Evolutionary conservation across 768 basidiomycete genomes (phyloP), one percentile per base, ranked within the genome.

Genomic region (Suillus hirtellus): DNA sequence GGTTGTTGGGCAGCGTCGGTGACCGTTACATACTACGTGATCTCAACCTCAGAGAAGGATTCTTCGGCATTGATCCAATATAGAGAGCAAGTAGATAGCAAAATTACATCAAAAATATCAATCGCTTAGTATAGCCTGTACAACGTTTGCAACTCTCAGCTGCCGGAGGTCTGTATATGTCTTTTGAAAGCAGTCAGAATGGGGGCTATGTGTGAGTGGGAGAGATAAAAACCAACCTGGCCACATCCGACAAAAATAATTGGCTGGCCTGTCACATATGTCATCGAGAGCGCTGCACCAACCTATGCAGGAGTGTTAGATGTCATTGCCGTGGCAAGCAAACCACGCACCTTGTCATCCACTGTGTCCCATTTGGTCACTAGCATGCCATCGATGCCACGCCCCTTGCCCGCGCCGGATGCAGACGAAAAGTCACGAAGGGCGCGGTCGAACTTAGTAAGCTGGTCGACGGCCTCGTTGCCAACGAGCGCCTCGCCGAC

Each of bases 341-440:
- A 14, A 24, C 4, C 6, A 75, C 84, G 61, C 62, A 92, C 96
- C 85, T 96, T 96, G 78, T 96, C 94, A 70, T 95, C 94, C 24
- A 99, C 97, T 1, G 96, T 99, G 71, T 99, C 97, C 90, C 97
- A 99, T 77, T 99, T 99, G 38, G 97, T 99, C 63, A 99, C 87
- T 50, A 99, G 81, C 90, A 97, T 99, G 31, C 96, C 97, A 73
- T 99, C 97, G 65, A 99, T 96, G 6, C 97, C 97, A 24, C 97
- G 86, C 56, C 89, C 89, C 73, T 87, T 87, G 11, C 85, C 84
- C 15, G 71, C 60, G 46, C 73, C 77, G 0, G 87, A 84, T 7
- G 86, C 84, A 19, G 89, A 86, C 7, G 95, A 95, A 71, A 98
- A 99, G 72, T 99, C 95, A 27, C 90, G 88, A 63, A 99, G 76